Percentiles rank a stretch among this genome's conserved stretches.
Conservation (phyloP, 2,329 filamentous ascomycete genomes). For the Graphilbum fragrans region DNA sequence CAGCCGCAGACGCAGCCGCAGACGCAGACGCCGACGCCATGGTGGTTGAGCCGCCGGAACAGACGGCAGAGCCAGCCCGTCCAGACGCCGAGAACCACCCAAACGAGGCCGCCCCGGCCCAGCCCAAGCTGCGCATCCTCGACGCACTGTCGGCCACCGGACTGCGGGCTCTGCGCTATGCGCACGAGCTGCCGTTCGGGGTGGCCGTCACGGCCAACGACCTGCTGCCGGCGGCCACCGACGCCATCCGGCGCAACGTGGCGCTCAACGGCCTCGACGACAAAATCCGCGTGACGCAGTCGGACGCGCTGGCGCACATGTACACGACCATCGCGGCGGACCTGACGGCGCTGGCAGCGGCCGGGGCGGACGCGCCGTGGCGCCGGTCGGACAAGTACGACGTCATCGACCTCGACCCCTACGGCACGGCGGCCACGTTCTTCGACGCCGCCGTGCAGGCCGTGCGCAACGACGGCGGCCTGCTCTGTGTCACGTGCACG, state of each 20-base stretch:
- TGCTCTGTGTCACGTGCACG: constrained; percentile 92
- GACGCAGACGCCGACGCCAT: not conserved
- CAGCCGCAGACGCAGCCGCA: not conserved
- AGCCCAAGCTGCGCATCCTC: constrained; percentile 64
- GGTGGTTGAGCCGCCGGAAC: not conserved
- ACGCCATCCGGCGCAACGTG: constrained; percentile 75
- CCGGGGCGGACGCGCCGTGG: constrained; percentile 6
- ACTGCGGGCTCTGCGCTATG: constrained; percentile 80
- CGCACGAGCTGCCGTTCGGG: constrained; percentile 75
- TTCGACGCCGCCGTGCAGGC: constrained; percentile 83
- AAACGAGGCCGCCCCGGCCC: constrained; percentile 12
- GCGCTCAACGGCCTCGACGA: constrained; percentile 65
- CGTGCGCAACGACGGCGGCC: constrained; percentile 69
- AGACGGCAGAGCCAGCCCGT: constrained; percentile 5
- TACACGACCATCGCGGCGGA: constrained; percentile 55
- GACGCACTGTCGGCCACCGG: constrained; percentile 93
- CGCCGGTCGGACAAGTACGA: constrained; percentile 54
- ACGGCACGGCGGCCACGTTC: constrained; percentile 86
- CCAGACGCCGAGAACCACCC: constrained; percentile 10
- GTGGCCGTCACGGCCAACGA: constrained; percentile 85
- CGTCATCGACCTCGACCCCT: constrained; percentile 93
- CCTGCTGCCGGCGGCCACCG: constrained; percentile 62
- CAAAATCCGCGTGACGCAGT: constrained; percentile 60
- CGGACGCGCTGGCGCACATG: constrained; percentile 87
- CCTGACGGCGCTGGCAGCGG: constrained; percentile 26